Conservation (phyloP, 768 basidiomycete species). For the Pisolithus orientalis region DNA sequence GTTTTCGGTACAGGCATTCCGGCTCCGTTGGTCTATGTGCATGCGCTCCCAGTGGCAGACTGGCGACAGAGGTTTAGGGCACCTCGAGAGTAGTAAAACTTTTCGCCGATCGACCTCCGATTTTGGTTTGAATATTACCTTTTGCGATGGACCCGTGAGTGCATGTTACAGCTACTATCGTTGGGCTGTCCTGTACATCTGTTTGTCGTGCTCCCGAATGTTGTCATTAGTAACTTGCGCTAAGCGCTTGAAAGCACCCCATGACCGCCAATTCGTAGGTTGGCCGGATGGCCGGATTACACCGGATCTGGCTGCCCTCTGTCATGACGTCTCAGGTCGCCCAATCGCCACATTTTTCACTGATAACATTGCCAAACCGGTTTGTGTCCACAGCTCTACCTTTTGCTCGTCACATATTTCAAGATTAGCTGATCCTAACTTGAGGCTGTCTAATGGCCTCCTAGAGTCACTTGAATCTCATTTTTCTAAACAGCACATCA, state of each 20-base stretch:
- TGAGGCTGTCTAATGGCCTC: slow-evolving; percentile 19
- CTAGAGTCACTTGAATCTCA: slow-evolving; percentile 33
- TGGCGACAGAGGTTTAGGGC: neutral
- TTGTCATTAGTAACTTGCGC: too few species aligned
- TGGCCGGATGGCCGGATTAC: neutral
- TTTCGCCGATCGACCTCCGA: neutral
- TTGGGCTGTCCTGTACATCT: neutral
- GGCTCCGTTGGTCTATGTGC: neutral
- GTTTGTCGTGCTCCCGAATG: too few species aligned
- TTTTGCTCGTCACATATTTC: slow-evolving; percentile 2
- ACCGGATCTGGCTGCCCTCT: neutral
- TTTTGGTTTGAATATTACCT: neutral
- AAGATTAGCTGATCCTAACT: slow-evolving; percentile 12
- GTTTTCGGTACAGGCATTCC: neutral
- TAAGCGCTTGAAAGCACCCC: too few species aligned
- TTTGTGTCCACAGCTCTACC: neutral
- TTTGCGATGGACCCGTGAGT: neutral
- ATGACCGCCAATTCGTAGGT: too few species aligned
- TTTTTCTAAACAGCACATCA: slow-evolving; percentile 31
- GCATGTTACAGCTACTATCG: neutral
- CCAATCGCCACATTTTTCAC: neutral
- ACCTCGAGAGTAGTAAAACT: neutral
- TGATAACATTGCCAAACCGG: too few species aligned
- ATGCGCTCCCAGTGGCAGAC: neutral
- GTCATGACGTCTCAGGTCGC: neutral